Conservation (phyloP, 1,139 yeast genomes). For the Zhuliangozyma parablackwelliae region DNA sequence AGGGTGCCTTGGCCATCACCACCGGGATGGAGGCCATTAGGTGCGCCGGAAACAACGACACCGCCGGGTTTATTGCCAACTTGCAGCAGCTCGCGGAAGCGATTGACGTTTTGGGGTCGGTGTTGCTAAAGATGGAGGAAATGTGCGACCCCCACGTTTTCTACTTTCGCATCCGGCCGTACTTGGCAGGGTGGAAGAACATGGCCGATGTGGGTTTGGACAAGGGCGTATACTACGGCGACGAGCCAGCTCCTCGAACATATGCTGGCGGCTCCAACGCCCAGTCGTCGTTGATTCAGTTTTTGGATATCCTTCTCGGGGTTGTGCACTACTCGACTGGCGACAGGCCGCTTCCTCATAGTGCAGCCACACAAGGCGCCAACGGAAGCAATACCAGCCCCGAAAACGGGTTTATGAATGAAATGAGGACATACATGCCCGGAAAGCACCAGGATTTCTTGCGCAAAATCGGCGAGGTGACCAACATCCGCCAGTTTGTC, state of each 20-base stretch:
- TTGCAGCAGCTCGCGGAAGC: constrained; percentile 68
- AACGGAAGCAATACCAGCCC: constrained; percentile 7
- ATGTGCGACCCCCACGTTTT: constrained; percentile 94
- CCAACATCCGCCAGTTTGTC: constrained; percentile 65
- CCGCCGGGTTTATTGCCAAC: constrained; percentile 33
- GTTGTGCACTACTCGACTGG: constrained; percentile 82
- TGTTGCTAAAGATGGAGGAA: constrained; percentile 81
- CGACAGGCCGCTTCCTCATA: constrained; percentile 41
- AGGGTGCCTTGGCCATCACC: constrained; percentile 70
- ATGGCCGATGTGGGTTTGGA: constrained; percentile 83
- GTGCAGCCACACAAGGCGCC: too few relatives aligned
- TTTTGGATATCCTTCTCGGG: constrained; percentile 70
- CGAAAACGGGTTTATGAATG: constrained; percentile 63
- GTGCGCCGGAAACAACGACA: constrained; percentile 28
- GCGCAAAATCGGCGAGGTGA: constrained; percentile 48
- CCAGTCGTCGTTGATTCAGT: constrained; percentile 84
- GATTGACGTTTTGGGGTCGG: constrained; percentile 71
- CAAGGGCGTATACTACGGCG: constrained; percentile 78
- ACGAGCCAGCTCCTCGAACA: constrained; percentile 51
- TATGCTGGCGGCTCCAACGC: constrained; percentile 94
- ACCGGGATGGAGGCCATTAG: constrained; percentile 43
- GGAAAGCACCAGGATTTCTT: constrained; percentile 75
- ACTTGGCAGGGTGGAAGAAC: constrained; percentile 89
- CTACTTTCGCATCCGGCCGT: constrained; percentile 82
- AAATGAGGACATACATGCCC: constrained; percentile 90